Evolutionary conservation across 768 basidiomycete genomes (phyloP).

Genomic region (Mycena galopus): DNA sequence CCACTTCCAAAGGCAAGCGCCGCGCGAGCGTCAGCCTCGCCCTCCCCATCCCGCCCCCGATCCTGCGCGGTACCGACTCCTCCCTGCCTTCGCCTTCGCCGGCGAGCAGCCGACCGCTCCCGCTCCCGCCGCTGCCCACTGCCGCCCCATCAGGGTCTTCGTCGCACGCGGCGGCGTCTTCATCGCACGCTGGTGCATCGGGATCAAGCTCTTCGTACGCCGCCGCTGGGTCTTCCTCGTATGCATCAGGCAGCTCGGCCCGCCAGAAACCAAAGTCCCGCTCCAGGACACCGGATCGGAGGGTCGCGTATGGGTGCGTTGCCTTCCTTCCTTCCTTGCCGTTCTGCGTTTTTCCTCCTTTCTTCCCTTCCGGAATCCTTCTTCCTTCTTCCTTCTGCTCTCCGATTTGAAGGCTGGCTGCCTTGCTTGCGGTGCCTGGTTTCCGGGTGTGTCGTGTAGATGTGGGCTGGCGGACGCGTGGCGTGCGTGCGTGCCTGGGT

Average conservation of each 20-base stretch:
- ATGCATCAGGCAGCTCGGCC: not conserved
- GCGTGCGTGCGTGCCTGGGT: too few species aligned
- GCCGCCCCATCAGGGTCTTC: not conserved
- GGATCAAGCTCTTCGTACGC: too few species aligned
- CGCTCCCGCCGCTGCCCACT: conserved; percentile 12
- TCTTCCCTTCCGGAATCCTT: not conserved
- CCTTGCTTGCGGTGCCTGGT: too few species aligned
- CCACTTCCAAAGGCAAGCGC: not conserved
- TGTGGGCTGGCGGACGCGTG: too few species aligned
- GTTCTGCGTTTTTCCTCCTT: not conserved
- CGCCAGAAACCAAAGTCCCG: not conserved
- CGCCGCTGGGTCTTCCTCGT: not conserved
- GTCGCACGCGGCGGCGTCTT: not conserved
- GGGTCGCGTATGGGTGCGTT: conserved; percentile 2
- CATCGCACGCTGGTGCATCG: too few species aligned
- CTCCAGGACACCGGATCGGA: conserved; percentile 1
- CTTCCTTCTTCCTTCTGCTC: not conserved
- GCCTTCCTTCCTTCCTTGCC: not conserved
- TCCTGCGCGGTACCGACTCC: too few species aligned
- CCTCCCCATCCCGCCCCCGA: not conserved
- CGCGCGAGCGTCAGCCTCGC: conserved; percentile 14
- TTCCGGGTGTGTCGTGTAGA: too few species aligned
- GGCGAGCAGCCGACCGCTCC: not conserved
- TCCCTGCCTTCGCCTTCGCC: not conserved
- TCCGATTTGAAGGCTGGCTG: too few species aligned